These are phyloP conservation scores for Vicia faba DNA, from an alignment of 306 rosid species.

Conservation along the genomic window DNA sequence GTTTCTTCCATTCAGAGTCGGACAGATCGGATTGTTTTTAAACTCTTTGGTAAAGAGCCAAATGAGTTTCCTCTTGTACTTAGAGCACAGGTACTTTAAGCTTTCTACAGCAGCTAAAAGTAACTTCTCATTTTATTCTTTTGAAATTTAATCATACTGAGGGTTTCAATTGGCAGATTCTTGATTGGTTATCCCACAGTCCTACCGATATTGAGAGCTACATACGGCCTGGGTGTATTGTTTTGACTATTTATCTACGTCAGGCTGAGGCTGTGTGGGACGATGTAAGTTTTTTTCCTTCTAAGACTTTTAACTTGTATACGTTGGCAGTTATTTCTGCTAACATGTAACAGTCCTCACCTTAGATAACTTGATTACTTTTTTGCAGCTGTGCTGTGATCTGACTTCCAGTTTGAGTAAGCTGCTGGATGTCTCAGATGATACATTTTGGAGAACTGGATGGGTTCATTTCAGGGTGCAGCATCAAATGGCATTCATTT, in stretches of 20 bases:
- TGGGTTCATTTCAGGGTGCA: constrained; percentile 84
- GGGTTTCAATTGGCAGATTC: constrained; percentile 60
- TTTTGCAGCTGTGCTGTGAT: constrained; percentile 74
- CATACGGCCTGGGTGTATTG: constrained; percentile 89
- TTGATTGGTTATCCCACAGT: constrained; percentile 83
- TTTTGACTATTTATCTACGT: constrained; percentile 76
- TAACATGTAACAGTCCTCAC: constrained; percentile 14
- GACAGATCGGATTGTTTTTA: constrained; percentile 56
- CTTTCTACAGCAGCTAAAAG: constrained; percentile 27
- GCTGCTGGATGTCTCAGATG: constrained; percentile 68
- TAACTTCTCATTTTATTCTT: constrained; percentile 32
- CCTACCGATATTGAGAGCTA: constrained; percentile 92
- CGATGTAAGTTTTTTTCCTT: constrained; percentile 54
- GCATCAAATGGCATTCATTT: constrained; percentile 71
- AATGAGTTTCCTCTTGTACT: constrained; percentile 52
- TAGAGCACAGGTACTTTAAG: constrained; percentile 53
- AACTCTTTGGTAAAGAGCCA: constrained; percentile 63
- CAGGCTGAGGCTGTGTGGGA: constrained; percentile 76
- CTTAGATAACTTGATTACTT: constrained; percentile 26
- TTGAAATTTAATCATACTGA: constrained; percentile 20
- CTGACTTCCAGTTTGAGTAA: constrained; percentile 73
- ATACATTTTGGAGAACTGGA: constrained; percentile 82
- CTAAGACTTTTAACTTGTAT: constrained; percentile 26
- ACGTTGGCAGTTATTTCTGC: constrained; percentile 27
- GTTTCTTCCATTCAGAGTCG: constrained; percentile 51